These are phyloP conservation scores for Smittium mucronatum DNA, from an alignment of 371 early-diverging fungal species.

Conservation along the genomic window DNA sequence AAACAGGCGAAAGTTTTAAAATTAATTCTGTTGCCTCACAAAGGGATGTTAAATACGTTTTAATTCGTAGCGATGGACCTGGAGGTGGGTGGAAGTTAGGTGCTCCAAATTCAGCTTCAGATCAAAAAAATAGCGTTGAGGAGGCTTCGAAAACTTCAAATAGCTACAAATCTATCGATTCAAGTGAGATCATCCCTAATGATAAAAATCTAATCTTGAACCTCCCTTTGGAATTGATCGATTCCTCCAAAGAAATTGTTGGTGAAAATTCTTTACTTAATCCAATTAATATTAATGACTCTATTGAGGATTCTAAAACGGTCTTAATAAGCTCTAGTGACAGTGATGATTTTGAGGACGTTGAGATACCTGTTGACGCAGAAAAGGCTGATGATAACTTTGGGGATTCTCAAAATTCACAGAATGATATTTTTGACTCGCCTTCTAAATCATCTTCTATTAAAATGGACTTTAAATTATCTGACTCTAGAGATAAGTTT, in stretches of 20 bases:
- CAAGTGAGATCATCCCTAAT: background rate
- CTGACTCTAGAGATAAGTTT: no score
- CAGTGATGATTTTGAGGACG: conserved; percentile 26
- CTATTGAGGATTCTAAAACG: background rate
- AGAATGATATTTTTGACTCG: no score
- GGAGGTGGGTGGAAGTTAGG: conserved; percentile 57
- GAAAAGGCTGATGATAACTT: no score
- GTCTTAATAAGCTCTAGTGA: background rate
- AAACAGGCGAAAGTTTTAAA: conserved; percentile 8
- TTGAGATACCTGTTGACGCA: conserved; percentile 10
- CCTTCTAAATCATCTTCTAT: no score
- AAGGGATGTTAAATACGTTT: conserved; percentile 59
- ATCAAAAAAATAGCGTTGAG: conserved; percentile 9
- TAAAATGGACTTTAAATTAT: no score
- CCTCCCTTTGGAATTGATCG: background rate
- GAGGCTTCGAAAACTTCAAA: background rate
- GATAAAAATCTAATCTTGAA: background rate
- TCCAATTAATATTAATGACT: background rate
- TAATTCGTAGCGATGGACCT: conserved; percentile 66
- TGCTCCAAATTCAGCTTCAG: conserved; percentile 15
- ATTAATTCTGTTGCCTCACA: conserved; percentile 57
- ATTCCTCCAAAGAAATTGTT: background rate
- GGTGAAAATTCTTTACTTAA: background rate
- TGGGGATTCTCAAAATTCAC: no score
- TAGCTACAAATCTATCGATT: background rate